A percentile compares a stretch with the other conserved stretches of the same genome.
phyloP scores from a whole-genome alignment of 805 yeast genomes.

The Kuraishia borneana region DNA sequence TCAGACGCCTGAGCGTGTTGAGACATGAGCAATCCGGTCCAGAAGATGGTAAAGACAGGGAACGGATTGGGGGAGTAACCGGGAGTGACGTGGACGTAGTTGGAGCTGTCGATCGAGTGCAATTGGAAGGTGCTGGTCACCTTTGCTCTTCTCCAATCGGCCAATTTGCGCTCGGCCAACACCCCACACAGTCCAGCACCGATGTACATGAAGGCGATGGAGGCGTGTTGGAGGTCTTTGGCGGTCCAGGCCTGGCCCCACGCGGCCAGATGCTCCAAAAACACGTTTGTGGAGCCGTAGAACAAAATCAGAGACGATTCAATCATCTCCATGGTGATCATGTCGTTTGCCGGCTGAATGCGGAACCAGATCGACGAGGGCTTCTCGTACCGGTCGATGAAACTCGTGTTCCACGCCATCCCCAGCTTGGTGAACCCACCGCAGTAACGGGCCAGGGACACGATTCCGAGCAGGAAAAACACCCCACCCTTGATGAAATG shows the following conservation, averaged over 20 bases:
- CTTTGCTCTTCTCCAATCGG: conserved; percentile 39
- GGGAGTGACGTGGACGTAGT: conserved; percentile 32
- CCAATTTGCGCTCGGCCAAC: conserved; percentile 58
- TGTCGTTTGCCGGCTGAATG: conserved; percentile 28
- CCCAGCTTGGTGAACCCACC: conserved; percentile 72
- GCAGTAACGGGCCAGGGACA: conserved; percentile 77
- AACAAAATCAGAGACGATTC: conserved; percentile 75
- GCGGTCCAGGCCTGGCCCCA: conserved; percentile 81
- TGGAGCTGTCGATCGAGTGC: conserved; percentile 8
- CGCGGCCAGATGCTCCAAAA: conserved; percentile 78
- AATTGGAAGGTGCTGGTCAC: conserved; percentile 9
- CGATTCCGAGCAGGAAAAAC: conserved; percentile 62
- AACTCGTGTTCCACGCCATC: conserved; percentile 77
- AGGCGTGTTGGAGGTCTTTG: conserved; percentile 80
- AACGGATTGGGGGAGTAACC: conserved; percentile 90
- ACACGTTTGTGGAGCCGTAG: conserved; percentile 84
- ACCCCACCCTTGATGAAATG: conserved; percentile 96
- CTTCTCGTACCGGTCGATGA: conserved; percentile 13
- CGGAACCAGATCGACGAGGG: conserved; percentile 19
- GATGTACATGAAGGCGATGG: conserved; percentile 83
- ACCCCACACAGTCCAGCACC: conserved; percentile 93
- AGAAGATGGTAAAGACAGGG: conserved; percentile 85
- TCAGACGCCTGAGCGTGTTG: conserved; percentile 80
- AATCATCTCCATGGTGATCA: conserved; percentile 74
- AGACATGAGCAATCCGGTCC: conserved; percentile 96